A percentile compares a stretch with the other conserved stretches of the same genome.
Conservation (phyloP, 768 basidiomycete genomes). For the Rhizopogon vesiculosus region DNA sequence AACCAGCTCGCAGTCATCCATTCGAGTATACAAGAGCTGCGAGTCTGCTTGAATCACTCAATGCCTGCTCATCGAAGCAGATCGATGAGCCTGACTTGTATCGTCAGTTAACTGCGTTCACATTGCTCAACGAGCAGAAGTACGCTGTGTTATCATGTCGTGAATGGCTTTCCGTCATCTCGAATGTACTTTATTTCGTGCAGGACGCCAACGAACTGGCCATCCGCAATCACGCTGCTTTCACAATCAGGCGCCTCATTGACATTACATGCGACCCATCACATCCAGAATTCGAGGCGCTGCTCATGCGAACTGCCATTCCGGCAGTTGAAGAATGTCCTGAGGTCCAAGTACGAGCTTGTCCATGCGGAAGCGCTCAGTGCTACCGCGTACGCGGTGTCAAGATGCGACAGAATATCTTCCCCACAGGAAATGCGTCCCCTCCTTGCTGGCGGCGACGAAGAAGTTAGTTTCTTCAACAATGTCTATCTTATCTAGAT, state of each 20-base stretch:
- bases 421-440: constrained; percentile 75
- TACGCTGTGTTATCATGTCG: constrained; percentile 44
- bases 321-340: constrained; percentile 73
- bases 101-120: constrained; percentile 72
- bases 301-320: constrained; percentile 62
- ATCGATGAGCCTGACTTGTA: constrained; percentile 94
- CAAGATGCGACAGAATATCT: constrained; percentile 52
- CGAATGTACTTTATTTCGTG: constrained; percentile 80
- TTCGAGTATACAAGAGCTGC: constrained; percentile 44
- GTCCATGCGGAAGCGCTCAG: constrained; percentile 82
- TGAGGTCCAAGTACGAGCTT: constrained; percentile 77
- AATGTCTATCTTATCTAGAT: no score
- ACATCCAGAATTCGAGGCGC: constrained; percentile 40
- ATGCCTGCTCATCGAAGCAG: constrained; percentile 79
- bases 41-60: constrained; percentile 60
- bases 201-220: constrained; percentile 89
- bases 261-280: constrained; percentile 17
- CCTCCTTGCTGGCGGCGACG: constrained; percentile 81
- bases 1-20: constrained; percentile 35
- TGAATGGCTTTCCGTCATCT: constrained; percentile 80
- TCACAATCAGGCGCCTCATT: constrained; percentile 73
- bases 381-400: constrained; percentile 73
- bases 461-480: constrained; percentile 95
- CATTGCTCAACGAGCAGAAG: constrained; percentile 62
- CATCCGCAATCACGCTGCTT: constrained; percentile 76